A percentile compares a stretch with the other conserved stretches of the same genome.
Evolutionary conservation across 345 rosid genomes (phyloP).

Genomic region (Laguncularia racemosa): DNA sequence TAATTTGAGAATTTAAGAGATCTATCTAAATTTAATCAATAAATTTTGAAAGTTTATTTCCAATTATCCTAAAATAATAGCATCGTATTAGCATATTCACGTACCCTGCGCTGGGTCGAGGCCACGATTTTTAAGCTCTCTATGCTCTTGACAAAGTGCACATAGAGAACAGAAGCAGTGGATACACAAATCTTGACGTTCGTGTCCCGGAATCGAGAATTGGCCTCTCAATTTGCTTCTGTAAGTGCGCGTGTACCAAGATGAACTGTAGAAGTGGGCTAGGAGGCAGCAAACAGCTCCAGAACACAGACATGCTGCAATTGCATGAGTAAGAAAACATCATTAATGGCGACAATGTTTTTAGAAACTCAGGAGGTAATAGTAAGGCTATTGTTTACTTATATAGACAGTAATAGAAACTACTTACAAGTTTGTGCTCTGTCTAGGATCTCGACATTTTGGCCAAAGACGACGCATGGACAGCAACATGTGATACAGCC

Average conservation of each 20-base stretch:
- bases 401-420: not conserved
- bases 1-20: no score
- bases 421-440: constrained; percentile 15
- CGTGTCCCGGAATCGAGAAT: not conserved
- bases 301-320: constrained; percentile 8
- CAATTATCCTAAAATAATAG: no score
- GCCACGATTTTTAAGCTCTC: constrained; percentile 15
- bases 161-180: constrained; percentile 3
- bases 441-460: constrained; percentile 15
- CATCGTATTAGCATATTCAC: no score
- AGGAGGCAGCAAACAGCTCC: constrained; percentile 1
- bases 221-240: constrained; percentile 10
- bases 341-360: not conserved
- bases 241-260: constrained; percentile 9
- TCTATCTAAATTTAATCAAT: no score
- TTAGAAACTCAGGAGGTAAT: not conserved
- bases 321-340: not conserved
- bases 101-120: constrained; percentile 1
- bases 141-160: constrained; percentile 12
- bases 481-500: constrained; percentile 10
- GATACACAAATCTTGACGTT: constrained; percentile 3
- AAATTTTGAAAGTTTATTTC: no score
- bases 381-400: not conserved
- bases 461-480: constrained; percentile 19
- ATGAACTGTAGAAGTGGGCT: not conserved